Conservation (phyloP, 2,329 filamentous ascomycete genomes). For the Fusarium torreyae region DNA sequence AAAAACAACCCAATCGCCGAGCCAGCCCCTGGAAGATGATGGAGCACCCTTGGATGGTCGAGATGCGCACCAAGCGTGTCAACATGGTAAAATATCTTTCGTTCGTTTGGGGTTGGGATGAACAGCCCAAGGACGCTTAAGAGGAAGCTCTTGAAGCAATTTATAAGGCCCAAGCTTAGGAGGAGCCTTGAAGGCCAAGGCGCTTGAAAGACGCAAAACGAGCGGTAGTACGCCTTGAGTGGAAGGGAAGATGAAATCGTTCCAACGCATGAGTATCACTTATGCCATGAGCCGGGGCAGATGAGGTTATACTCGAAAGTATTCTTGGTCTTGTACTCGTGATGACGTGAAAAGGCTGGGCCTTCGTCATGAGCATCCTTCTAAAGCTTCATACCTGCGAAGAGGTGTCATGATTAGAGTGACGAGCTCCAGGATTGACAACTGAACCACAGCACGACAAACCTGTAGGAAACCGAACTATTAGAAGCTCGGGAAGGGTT, state of each 20-base stretch:
- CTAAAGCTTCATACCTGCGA: slow-evolving; percentile 3
- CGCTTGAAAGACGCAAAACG: slow-evolving; percentile 9
- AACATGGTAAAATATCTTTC: slow-evolving; percentile 96
- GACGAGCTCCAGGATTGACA: background rate
- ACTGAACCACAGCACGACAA: slow-evolving; percentile 10
- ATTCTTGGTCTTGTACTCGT: slow-evolving; percentile 22
- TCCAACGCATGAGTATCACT: slow-evolving; percentile 14
- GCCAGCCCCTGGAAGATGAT: slow-evolving; percentile 99
- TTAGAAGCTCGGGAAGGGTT: background rate
- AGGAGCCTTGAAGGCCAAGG: background rate
- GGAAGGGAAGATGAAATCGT: background rate
- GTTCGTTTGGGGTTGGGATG: slow-evolving; percentile 96
- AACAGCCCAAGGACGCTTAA: slow-evolving; percentile 43
- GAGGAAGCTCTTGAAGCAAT: slow-evolving; percentile 29
- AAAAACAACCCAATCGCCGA: slow-evolving; percentile 89
- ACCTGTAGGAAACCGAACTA: slow-evolving; percentile 4
- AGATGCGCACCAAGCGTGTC: slow-evolving; percentile 95
- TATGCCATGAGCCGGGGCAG: slow-evolving; percentile 21
- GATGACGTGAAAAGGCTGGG: slow-evolving; percentile 40
- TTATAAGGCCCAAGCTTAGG: slow-evolving; percentile 1
- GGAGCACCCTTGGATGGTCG: slow-evolving; percentile 98
- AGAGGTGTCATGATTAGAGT: slow-evolving; percentile 1
- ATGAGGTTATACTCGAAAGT: slow-evolving; percentile 10
- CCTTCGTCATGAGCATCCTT: slow-evolving; percentile 36
- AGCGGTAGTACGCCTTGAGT: background rate